Percentiles rank a stretch among this genome's conserved stretches.
These are phyloP conservation scores for Penicillium frequentans DNA, from an alignment of 2,329 filamentous ascomycete genomes.

Conservation along the genomic window DNA sequence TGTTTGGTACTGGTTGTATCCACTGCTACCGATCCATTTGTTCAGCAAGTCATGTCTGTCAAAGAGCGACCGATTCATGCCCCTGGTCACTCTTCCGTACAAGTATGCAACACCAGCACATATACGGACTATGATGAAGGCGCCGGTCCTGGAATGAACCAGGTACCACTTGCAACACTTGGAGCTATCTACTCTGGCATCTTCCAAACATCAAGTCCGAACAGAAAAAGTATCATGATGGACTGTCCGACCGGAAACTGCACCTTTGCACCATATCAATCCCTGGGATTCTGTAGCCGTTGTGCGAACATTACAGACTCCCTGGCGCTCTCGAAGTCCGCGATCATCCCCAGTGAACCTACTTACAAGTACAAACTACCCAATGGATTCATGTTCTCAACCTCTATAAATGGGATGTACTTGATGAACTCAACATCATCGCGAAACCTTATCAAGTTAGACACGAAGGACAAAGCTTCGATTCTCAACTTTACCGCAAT, in stretches of 20 bases:
- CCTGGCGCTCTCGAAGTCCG: conserved; percentile 1
- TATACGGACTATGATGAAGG: conserved; percentile 23
- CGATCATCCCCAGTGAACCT: background rate
- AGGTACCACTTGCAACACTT: conserved; percentile 22
- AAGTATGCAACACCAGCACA: conserved; percentile 21
- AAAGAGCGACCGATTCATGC: conserved; percentile 17
- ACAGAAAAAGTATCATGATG: conserved; percentile 19
- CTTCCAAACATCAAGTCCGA: conserved; percentile 19
- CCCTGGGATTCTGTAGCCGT: conserved; percentile 30
- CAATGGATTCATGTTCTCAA: conserved; percentile 18
- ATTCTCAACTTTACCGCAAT: conserved; percentile 27
- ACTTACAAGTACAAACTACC: conserved; percentile 21
- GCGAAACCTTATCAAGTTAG: conserved; percentile 12
- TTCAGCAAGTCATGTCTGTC: conserved; percentile 30
- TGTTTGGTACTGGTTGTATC: conserved; percentile 29
- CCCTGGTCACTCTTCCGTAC: conserved; percentile 13
- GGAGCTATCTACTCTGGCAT: conserved; percentile 33
- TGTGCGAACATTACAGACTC: conserved; percentile 22
- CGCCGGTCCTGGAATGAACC: conserved; percentile 22
- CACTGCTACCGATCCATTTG: conserved; percentile 30
- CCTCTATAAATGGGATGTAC: conserved; percentile 11
- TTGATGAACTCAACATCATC: conserved; percentile 22
- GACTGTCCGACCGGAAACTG: conserved; percentile 36
- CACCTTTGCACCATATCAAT: conserved; percentile 30
- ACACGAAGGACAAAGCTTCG: conserved; percentile 8